phyloP scores from a whole-genome alignment of 352 stramenopile genomes.

The Pseudoperonospora humuli region DNA sequence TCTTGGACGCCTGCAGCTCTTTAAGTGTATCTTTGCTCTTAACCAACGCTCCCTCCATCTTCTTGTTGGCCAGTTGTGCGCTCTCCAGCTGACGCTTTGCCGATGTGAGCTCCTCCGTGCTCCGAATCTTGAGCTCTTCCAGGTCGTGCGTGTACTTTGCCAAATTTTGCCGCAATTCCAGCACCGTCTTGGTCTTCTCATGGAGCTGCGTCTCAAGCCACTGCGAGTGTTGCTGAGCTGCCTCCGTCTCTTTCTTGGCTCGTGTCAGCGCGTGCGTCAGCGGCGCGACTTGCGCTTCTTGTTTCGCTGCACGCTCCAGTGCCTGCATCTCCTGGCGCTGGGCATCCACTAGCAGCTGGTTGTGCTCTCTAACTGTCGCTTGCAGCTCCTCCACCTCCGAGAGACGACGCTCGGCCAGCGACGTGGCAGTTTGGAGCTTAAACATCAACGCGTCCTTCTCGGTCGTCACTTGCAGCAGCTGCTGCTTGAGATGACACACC shows the following conservation, averaged over 20 bases:
- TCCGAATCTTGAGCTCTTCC: conserved; percentile 47
- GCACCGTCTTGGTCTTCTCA: conserved; percentile 59
- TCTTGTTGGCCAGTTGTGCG: conserved; percentile 49
- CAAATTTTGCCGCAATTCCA: conserved; percentile 50
- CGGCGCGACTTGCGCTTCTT: conserved; percentile 55
- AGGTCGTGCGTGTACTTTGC: conserved; percentile 44
- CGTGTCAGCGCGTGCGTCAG: conserved; percentile 38
- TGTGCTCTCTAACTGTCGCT: conserved; percentile 48
- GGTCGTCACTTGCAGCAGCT: conserved; percentile 36
- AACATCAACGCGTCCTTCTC: conserved; percentile 49
- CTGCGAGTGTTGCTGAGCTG: conserved; percentile 46
- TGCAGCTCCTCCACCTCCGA: conserved; percentile 56
- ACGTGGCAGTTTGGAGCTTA: conserved; percentile 37
- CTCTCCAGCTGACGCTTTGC: conserved; percentile 51
- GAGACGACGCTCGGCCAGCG: conserved; percentile 51
- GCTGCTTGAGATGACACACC: conserved; percentile 23
- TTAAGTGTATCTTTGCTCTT: conserved; percentile 65
- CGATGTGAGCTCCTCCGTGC: conserved; percentile 41
- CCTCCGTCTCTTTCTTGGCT: conserved; percentile 46
- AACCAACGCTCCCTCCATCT: conserved; percentile 53
- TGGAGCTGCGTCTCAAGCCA: conserved; percentile 58
- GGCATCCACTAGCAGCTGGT: conserved; percentile 37
- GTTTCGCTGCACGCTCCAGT: conserved; percentile 42
- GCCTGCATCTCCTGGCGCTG: conserved; percentile 62
- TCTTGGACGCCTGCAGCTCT: conserved; percentile 48